A percentile compares a stretch with the other conserved stretches of the same genome.
Evolutionary conservation across 768 basidiomycete genomes (phyloP).

Genomic region (Kwoniella mangroviensis): DNA sequence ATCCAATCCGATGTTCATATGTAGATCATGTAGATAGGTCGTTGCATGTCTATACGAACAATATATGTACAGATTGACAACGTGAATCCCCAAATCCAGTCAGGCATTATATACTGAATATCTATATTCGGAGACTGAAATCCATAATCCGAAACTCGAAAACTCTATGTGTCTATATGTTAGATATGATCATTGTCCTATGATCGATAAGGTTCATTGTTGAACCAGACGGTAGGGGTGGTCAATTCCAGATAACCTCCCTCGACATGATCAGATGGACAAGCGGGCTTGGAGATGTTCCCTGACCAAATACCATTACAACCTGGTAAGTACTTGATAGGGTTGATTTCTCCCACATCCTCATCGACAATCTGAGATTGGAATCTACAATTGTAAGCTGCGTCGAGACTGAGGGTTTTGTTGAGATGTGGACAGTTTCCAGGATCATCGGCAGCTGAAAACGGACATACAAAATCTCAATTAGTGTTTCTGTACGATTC

Average conservation of each 20-base stretch:
- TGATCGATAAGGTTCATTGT: conserved; percentile 27
- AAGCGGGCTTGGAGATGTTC: conserved; percentile 28
- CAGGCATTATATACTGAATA: conserved; percentile 4
- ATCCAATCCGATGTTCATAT: background rate
- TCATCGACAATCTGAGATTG: conserved; percentile 34
- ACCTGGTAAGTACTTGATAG: conserved; percentile 28
- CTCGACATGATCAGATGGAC: conserved; percentile 28
- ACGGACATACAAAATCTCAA: no score
- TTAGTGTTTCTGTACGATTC: no score
- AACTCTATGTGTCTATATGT: background rate
- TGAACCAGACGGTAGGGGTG: conserved; percentile 22
- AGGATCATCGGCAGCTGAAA: conserved; percentile 21
- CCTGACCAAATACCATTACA: conserved; percentile 38
- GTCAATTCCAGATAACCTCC: conserved; percentile 24
- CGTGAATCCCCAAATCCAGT: background rate
- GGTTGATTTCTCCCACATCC: conserved; percentile 25
- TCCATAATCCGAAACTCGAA: background rate
- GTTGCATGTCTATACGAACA: conserved; percentile 7
- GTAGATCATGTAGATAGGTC: conserved; percentile 5
- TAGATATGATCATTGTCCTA: conserved; percentile 5
- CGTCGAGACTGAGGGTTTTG: conserved; percentile 19
- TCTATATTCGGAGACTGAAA: no score
- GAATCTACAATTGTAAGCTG: conserved; percentile 23
- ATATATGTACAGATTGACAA: background rate
- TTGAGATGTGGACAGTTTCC: conserved; percentile 32